Evolutionary conservation across 164 flowering plant species (phyloP).

Genomic region (Annona squamosa): DNA sequence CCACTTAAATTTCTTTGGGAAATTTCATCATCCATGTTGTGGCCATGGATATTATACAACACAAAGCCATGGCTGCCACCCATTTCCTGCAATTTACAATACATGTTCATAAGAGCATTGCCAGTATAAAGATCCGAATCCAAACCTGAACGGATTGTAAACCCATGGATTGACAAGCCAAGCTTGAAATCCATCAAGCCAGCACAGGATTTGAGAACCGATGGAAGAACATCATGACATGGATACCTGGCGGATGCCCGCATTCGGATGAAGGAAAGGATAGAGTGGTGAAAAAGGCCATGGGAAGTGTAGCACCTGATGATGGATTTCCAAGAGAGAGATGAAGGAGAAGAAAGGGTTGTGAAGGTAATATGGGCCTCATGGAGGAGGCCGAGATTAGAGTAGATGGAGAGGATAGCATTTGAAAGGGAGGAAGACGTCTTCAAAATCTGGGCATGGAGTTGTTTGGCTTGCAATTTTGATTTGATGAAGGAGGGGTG

Average conservation of each 20-base stretch:
- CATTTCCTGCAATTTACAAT: constrained; percentile 41
- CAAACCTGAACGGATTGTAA: constrained; percentile 48
- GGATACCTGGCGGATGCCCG: constrained; percentile 45
- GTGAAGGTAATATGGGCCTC: constrained; percentile 40
- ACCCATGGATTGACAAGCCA: constrained; percentile 71
- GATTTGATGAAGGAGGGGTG: constrained; percentile 38
- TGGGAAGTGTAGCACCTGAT: constrained; percentile 56
- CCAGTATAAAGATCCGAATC: constrained; percentile 65
- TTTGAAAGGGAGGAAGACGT: constrained; percentile 16
- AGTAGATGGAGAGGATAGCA: constrained; percentile 54
- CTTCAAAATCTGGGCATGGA: constrained; percentile 67
- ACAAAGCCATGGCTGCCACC: background rate
- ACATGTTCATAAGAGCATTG: constrained; percentile 89
- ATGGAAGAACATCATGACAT: constrained; percentile 66
- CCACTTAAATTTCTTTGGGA: constrained; percentile 18
- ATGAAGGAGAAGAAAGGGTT: constrained; percentile 36
- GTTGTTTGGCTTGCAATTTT: constrained; percentile 52
- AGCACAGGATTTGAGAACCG: constrained; percentile 63
- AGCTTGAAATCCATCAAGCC: constrained; percentile 40
- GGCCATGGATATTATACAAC: background rate
- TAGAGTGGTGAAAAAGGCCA: constrained; percentile 34
- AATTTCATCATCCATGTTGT: constrained; percentile 35
- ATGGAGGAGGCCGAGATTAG: constrained; percentile 41
- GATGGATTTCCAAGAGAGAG: constrained; percentile 59
- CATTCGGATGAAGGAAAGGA: constrained; percentile 48